Base-by-base conservation (phyloP, 208 protist species). In the Crithidia brevicula region DNA sequence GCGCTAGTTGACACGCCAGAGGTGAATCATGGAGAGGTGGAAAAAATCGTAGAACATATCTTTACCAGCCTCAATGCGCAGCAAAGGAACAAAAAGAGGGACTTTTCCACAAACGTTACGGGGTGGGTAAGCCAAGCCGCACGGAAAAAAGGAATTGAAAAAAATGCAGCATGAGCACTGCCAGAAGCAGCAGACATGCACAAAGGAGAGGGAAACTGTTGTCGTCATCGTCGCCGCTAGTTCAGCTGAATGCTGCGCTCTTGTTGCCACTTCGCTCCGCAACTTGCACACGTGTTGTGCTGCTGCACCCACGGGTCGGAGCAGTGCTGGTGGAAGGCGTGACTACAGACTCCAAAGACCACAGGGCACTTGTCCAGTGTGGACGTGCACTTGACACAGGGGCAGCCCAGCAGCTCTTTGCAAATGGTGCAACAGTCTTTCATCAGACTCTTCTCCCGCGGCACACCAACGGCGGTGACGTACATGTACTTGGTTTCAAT, bases 241-340 rank as follows among this genome's bases (percentile, higher is more conserved):
- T 28, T 45, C 3, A 25, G 8, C 2, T 28, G 59, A 16, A 63
- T 63, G 6, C 49, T 5, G 16, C 57, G 57, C 42, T 74, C 45
- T 49, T 57, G 22, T 15, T 62, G 51, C 78, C 78, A 83, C 30
- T 7, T 33, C 20, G 42, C 56, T 4, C 36, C 11, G 56, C 78
- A 83, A 25, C 34, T 15, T 6, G 78, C 67, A 47, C 78, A 83
- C 22, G 67, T 68, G 3, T 53, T 45, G 59, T 74, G 33, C 33
- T 4, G 23, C 40, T 62, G 45, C 20, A 62, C 42, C 85, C 85
- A 91, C 53, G 56, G 67, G 28, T 66, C 31, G 6, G 82, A 63
- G 62, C 85, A 91, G 65, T 86, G 77, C 36, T 66, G 54, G 49
- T 91, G 85, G 49, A 82, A 80, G 1, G 74, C 43, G 71, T 91